Conservation (phyloP, 352 stramenopile genomes). For the Blastocystis sp. region DNA sequence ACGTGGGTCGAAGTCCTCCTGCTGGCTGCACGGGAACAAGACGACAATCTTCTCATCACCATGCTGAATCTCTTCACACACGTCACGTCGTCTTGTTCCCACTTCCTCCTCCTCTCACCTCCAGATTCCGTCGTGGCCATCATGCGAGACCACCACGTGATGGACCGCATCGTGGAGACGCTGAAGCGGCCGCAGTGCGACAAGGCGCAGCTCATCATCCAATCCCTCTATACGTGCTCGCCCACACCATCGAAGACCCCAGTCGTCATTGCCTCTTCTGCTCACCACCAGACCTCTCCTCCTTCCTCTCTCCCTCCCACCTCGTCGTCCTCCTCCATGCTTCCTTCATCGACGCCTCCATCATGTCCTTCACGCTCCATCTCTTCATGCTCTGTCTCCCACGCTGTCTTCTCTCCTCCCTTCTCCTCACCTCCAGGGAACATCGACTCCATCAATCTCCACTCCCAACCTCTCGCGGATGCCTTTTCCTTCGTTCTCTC, state of each 20-base stretch:
- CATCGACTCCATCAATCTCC: background rate
- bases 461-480: background rate
- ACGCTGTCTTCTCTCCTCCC: background rate
- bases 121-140: no score
- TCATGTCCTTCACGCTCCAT: background rate
- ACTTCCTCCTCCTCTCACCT: no score
- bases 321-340: background rate
- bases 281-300: background rate
- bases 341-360: background rate
- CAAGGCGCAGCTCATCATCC: background rate
- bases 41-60: no score
- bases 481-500: background rate
- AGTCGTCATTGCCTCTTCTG: background rate
- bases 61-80: no score
- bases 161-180: background rate
- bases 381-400: conserved; percentile 6
- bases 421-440: background rate
- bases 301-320: background rate
- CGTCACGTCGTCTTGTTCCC: no score
- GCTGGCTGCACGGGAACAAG: background rate
- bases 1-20: background rate
- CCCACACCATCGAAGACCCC: background rate
- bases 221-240: background rate
- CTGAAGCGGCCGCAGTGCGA: background rate
- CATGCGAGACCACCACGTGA: no score